Conservation (phyloP, 208 protist genomes). For the Crithidia fasciculata region DNA sequence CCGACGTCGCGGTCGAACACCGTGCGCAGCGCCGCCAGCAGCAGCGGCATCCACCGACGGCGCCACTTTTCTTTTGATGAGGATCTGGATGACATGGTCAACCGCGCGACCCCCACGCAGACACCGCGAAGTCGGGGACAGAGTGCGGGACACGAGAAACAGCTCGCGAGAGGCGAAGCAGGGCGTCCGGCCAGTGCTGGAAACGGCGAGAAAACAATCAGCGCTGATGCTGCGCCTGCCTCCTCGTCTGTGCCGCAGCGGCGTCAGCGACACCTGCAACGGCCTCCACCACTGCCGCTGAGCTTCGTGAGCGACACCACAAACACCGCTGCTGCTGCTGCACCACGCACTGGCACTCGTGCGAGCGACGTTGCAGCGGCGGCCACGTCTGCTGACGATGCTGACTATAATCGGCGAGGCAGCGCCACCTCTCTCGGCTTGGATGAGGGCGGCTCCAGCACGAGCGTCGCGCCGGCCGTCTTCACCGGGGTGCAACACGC, state of each 20-base stretch:
- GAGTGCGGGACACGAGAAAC: neutral
- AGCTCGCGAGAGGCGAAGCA: neutral
- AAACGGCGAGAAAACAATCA: neutral
- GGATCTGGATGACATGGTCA: slow-evolving; percentile 10
- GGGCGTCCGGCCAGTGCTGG: neutral
- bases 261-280: slow-evolving; percentile 14
- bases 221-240: neutral
- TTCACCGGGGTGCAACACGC: slow-evolving; percentile 36
- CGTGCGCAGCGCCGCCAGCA: slow-evolving; percentile 2
- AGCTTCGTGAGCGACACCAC: neutral
- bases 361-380: neutral
- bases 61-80: slow-evolving; percentile 30
- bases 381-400: neutral
- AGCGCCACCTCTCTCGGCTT: neutral
- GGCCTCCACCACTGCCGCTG: slow-evolving; percentile 20
- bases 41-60: neutral
- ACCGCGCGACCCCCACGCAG: neutral
- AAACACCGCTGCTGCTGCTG: neutral
- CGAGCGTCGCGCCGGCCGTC: slow-evolving; percentile 15
- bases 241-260: neutral
- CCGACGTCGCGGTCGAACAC: neutral
- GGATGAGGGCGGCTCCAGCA: neutral
- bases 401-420: neutral
- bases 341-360: neutral
- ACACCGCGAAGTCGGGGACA: neutral